These are phyloP conservation scores for Piloderma croceum DNA, from an alignment of 768 basidiomycete genomes.

Conservation along the genomic window DNA sequence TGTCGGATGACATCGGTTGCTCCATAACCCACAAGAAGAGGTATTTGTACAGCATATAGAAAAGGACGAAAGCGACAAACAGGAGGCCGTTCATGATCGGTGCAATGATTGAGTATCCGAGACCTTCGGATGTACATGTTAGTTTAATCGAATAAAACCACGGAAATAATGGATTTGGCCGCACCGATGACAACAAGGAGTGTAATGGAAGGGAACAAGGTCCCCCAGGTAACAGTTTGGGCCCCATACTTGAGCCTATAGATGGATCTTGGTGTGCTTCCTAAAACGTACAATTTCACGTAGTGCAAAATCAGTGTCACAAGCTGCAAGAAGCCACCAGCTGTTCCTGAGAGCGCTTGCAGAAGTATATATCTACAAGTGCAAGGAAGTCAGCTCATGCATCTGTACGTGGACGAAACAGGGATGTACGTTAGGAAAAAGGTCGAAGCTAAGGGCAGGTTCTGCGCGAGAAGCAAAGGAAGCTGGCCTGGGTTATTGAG, in stretches of 20 bases:
- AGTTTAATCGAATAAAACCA: slow-evolving; percentile 1
- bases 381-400: too few relatives aligned
- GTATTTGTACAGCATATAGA: slow-evolving; percentile 83
- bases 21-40: slow-evolving; percentile 78
- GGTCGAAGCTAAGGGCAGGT: slow-evolving; percentile 78
- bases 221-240: slow-evolving; percentile 67
- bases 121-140: slow-evolving; percentile 32
- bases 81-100: slow-evolving; percentile 93
- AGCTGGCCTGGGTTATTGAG: slow-evolving; percentile 63
- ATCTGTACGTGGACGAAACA: too few relatives aligned
- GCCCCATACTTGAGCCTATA: slow-evolving; percentile 78
- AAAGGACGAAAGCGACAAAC: slow-evolving; percentile 73
- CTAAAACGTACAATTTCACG: slow-evolving; percentile 81
- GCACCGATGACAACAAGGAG: slow-evolving; percentile 78
- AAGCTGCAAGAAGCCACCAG: slow-evolving; percentile 75
- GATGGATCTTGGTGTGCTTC: slow-evolving; percentile 85
- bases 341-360: slow-evolving; percentile 75
- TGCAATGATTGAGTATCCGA: slow-evolving; percentile 84
- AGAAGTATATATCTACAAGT: slow-evolving; percentile 77
- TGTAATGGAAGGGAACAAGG: slow-evolving; percentile 64
- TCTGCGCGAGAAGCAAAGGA: slow-evolving; percentile 64
- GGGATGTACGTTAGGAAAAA: slow-evolving; percentile 90
- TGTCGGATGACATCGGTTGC: slow-evolving; percentile 64
- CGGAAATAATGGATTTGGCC: slow-evolving; percentile 22
- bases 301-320: slow-evolving; percentile 80